Base-by-base conservation (phyloP, 768 basidiomycete species). In the Candolleomyces eurysporus region DNA sequence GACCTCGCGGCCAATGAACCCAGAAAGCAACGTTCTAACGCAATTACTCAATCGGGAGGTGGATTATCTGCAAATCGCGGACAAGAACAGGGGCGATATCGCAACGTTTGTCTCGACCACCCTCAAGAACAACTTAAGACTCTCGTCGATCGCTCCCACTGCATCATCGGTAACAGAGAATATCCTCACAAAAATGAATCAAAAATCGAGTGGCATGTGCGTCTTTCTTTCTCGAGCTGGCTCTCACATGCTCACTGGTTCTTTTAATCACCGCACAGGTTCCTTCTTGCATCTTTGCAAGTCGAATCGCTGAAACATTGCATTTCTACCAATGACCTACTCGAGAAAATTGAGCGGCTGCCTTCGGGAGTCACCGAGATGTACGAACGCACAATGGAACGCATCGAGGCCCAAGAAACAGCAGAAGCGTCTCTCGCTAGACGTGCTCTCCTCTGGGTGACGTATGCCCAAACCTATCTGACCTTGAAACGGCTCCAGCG, bases 201-300 rank as follows among this genome's bases (percentile, higher is more conserved):
- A 42, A 39, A 60, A 60, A 36, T 26, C 59, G 3, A 30, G 19
- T 52, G 59, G 59, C 3, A 60, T 60, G 59, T 60, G 26, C 26
- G 59, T 60, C n/a, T 19, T 6, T 21, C n/a, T 14, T 26, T 11
- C 22, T 10, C 26, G 26, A 26, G 7, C 5, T 7, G 26, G 21
- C 22, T 36, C 42, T 22, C 6, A 4, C 22, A 1, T n/a, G 7
- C 16, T 9, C 39, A 48, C n/a, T 11, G 26, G 8, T 2, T 58
- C 32, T 32, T 1, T 5, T 22, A 21, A n/a, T 22, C 54, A n/a
- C 39, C 21, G 3, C 32, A 9, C 50, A 60, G 59, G 59, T 60
- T 60, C 36, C 51, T 60, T 22, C 50, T 42, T 19, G 59, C 59
- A 16, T 19, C 51, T 39, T 22, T 60, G 26, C 59, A 60, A 42